These are phyloP conservation scores for Hirsutella minnesotensis DNA, from an alignment of 2,329 filamentous ascomycete genomes.

Conservation along the genomic window DNA sequence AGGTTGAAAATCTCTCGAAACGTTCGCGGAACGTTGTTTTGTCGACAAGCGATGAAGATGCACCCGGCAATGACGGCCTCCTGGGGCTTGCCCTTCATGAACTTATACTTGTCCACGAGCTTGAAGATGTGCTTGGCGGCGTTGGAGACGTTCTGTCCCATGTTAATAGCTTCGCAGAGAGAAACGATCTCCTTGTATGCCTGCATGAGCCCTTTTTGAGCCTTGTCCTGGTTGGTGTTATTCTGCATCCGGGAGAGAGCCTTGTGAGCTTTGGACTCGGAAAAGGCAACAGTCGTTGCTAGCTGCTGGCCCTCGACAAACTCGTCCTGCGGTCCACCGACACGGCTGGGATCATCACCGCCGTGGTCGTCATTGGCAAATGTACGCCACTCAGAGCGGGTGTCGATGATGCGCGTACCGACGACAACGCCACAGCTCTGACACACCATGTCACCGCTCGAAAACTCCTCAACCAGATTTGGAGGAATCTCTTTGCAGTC, in stretches of 20 bases:
- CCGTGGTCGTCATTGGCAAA: constrained; percentile 98
- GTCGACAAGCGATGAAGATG: constrained; percentile 94
- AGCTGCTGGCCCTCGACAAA: constrained; percentile 85
- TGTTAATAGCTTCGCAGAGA: constrained; percentile 74
- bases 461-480: constrained; percentile 85
- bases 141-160: constrained; percentile 71
- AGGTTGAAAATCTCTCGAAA: constrained; percentile 91
- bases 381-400: constrained; percentile 94
- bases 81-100: constrained; percentile 90
- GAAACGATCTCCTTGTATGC: constrained; percentile 85
- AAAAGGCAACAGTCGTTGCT: constrained; percentile 77
- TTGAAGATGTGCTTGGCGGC: constrained; percentile 94
- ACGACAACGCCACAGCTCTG: constrained; percentile 84
- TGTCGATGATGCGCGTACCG: constrained; percentile 84
- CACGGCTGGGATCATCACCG: constrained; percentile 93
- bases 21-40: constrained; percentile 74
- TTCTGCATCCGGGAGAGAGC: constrained; percentile 78
- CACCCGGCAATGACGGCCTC: constrained; percentile 91
- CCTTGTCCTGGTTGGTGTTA: constrained; percentile 74
- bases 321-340: constrained; percentile 85
- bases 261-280: constrained; percentile 57
- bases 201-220: constrained; percentile 66
- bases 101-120: constrained; percentile 80
- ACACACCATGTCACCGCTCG: constrained; percentile 86
- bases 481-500: constrained; percentile 91